A percentile compares a stretch with the other conserved stretches of the same genome.
Conservation (phyloP, 371 early-diverging fungal species). For the Paramicrosporidium saccamoebae region DNA sequence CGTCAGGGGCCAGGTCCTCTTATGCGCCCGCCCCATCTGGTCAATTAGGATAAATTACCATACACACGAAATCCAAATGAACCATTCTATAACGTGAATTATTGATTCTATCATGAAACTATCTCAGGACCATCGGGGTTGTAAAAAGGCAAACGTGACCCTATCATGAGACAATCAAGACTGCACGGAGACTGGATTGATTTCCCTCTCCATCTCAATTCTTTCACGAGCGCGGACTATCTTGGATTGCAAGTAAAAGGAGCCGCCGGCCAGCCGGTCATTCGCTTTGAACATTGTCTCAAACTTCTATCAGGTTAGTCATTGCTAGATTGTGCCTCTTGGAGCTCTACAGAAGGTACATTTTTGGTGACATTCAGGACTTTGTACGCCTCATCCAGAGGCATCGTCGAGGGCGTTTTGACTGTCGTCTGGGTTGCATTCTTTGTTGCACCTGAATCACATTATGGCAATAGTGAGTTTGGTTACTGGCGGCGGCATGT, state of each 20-base stretch:
- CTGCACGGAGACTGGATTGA: too few relatives aligned
- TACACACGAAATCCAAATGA: too few relatives aligned
- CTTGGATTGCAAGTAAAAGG: constrained; percentile 76
- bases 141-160: too few relatives aligned
- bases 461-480: constrained; percentile 1
- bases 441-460: constrained; percentile 4
- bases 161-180: too few relatives aligned
- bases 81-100: too few relatives aligned
- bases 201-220: constrained; percentile 56
- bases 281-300: constrained; percentile 61
- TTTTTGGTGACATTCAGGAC: constrained; percentile 58
- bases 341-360: constrained; percentile 22
- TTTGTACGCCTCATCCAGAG: constrained; percentile 61
- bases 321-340: constrained; percentile 1
- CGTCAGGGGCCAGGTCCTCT: too few relatives aligned
- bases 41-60: too few relatives aligned
- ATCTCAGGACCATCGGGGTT: too few relatives aligned
- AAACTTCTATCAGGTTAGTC: constrained; percentile 18
- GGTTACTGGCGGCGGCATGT: constrained; percentile 59
- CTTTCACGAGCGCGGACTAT: constrained; percentile 70
- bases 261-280: constrained; percentile 50
- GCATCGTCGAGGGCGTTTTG: constrained; percentile 48
- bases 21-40: too few relatives aligned
- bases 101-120: too few relatives aligned
- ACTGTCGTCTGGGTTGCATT: constrained; percentile 14